A percentile compares a stretch with the other conserved stretches of the same genome.
Conservation (phyloP, 192 early-diverging fungal genomes). For the Backusella psychrophila region DNA sequence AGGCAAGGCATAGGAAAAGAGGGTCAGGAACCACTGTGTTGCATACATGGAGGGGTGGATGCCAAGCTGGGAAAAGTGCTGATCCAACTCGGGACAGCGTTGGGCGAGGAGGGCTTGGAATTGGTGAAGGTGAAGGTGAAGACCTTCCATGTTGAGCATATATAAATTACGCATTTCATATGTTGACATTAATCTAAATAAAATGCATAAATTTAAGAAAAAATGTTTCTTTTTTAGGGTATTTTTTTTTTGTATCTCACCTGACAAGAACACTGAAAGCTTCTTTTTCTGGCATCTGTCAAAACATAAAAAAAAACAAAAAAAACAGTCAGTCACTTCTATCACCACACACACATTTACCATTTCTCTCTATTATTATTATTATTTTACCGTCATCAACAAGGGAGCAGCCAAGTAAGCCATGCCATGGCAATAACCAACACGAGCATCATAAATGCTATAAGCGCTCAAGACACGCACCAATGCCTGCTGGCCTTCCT, state of each 20-base stretch:
- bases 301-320: background rate
- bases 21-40: constrained; percentile 93
- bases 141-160: constrained; percentile 88
- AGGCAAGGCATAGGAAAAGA: constrained; percentile 94
- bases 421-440: constrained; percentile 95
- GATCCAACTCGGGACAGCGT: constrained; percentile 66
- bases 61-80: constrained; percentile 72
- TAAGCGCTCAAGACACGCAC: constrained; percentile 90
- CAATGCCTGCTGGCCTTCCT: constrained; percentile 77
- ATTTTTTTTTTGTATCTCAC: constrained; percentile 1
- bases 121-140: constrained; percentile 86
- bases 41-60: constrained; percentile 89
- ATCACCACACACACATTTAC: background rate
- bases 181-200: constrained; percentile 74
- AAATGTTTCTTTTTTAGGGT: background rate
- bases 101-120: constrained; percentile 77
- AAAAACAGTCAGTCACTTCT: background rate
- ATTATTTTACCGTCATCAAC: constrained; percentile 68
- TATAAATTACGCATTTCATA: constrained; percentile 90
- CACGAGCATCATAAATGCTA: constrained; percentile 83
- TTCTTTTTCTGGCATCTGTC: constrained; percentile 86
- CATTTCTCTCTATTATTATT: background rate
- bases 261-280: constrained; percentile 89
- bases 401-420: constrained; percentile 89
- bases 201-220: background rate